Base-by-base conservation (phyloP, 345 rosid species). In the Acer negundo region DNA sequence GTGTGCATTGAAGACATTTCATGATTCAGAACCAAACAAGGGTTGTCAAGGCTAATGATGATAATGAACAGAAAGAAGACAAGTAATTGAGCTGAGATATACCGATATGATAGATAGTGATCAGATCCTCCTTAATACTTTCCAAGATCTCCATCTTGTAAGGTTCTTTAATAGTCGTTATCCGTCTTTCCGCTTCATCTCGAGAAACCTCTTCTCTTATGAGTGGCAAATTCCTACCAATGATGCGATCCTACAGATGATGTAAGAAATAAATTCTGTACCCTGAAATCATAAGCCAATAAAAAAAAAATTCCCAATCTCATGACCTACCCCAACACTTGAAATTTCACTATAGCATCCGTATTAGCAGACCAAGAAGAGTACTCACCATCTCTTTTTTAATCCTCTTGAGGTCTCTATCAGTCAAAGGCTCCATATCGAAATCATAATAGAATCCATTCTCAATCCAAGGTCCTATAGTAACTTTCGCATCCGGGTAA, bases 401-500 rank as follows among this genome's bases (percentile, higher is more conserved):
- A 83, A 96, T 92, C 84, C 85, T 89, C 86, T 92, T 92, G 80
- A 96, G 93, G 73, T 93, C 98, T 77, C 84, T 90, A 83, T 92
- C 98, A 7, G 98, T 90, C 75, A 96, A 78, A 77, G 97, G 90
- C 85, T 92, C 91, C 92, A 91, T 89, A 78, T 96, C 99, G 59
- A 96, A 96, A 83, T 96, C 98, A 42, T 96, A 93, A 68, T 93
- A 96, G 78, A 96, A 93, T 44, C 99, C 98, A 22, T 88, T 93
- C 20, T 93, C 98, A 61, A 96, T 93, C 99, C 99, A 96, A 0
- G 99, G 98, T 28, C 99, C 99, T 77, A 96, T 90, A 0, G 99
- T 92, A 66, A 96, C 99, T 88, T 96, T 96, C 7, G 97, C 98
- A 77, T 91, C 87, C 1, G 98, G 97, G 82, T 78, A 91, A 67